Conservation (phyloP, 768 basidiomycete genomes). For the Porphyrellus cyaneotinctus region DNA sequence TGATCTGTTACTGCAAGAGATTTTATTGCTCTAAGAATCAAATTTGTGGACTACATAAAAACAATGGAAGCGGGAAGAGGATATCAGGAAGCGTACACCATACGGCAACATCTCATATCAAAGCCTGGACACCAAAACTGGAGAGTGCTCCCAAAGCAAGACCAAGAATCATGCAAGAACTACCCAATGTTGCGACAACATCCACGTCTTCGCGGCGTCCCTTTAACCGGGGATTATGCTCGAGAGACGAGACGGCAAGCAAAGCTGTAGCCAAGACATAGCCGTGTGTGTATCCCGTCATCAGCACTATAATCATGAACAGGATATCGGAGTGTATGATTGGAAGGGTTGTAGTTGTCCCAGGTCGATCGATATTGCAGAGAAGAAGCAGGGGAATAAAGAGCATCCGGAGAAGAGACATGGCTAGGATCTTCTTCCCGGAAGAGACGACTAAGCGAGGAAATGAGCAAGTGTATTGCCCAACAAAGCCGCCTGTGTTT, state of each 20-base stretch:
- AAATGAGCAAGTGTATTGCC: conserved; percentile 71
- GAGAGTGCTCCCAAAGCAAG: conserved; percentile 67
- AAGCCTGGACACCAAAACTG: conserved; percentile 73
- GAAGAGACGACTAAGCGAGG: conserved; percentile 57
- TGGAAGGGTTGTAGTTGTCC: conserved; percentile 22
- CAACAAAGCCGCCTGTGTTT: conserved; percentile 65
- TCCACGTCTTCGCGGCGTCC: conserved; percentile 77
- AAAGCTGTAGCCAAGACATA: conserved; percentile 73
- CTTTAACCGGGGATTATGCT: conserved; percentile 43
- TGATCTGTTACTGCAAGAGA: too few relatives aligned
- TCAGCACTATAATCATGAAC: conserved; percentile 67
- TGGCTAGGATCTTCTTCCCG: neutral
- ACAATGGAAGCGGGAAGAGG: too few relatives aligned
- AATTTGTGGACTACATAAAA: too few relatives aligned
- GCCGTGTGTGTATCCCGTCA: conserved; percentile 73
- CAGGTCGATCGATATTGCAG: conserved; percentile 59
- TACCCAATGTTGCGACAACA: conserved; percentile 73
- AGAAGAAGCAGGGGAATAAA: neutral
- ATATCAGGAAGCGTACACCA: too few relatives aligned
- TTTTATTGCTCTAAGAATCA: too few relatives aligned
- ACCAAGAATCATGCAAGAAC: conserved; percentile 75
- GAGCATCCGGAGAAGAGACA: conserved; percentile 1
- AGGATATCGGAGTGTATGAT: conserved; percentile 71
- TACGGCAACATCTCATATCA: conserved; percentile 30
- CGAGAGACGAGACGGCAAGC: conserved; percentile 70